Evolutionary conservation across 108 stramenopile species (phyloP).

Genomic region (Fragilaria crotonensis): DNA sequence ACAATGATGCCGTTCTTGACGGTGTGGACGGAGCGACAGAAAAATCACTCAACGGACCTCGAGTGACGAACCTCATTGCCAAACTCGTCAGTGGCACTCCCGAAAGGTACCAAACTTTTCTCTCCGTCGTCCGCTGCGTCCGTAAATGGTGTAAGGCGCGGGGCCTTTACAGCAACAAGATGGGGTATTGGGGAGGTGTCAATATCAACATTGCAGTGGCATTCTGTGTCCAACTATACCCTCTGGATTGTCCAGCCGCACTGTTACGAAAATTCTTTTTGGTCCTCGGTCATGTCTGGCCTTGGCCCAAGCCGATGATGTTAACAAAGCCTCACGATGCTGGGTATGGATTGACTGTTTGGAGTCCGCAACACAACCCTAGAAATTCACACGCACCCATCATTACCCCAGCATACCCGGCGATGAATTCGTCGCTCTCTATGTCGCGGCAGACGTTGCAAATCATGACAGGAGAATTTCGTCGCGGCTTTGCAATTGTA

Average conservation of each 20-base stretch:
- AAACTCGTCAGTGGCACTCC: slow-evolving; percentile 75
- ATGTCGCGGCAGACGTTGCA: slow-evolving; percentile 81
- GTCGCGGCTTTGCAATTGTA: slow-evolving; percentile 63
- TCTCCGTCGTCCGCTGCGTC: slow-evolving; percentile 82
- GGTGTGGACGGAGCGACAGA: slow-evolving; percentile 92
- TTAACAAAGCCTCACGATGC: slow-evolving; percentile 83
- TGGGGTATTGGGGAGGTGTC: slow-evolving; percentile 96
- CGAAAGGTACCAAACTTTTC: slow-evolving; percentile 75
- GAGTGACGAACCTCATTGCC: slow-evolving; percentile 93
- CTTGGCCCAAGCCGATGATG: slow-evolving; percentile 86
- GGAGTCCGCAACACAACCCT: slow-evolving; percentile 49
- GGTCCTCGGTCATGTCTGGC: slow-evolving; percentile 78
- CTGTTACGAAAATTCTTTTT: slow-evolving; percentile 87
- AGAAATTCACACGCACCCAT: slow-evolving; percentile 87
- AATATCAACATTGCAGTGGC: slow-evolving; percentile 97
- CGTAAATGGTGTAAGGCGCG: slow-evolving; percentile 94
- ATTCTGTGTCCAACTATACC: slow-evolving; percentile 90
- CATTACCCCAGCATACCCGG: slow-evolving; percentile 98
- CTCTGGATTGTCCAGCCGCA: slow-evolving; percentile 77
- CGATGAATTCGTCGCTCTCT: slow-evolving; percentile 94
- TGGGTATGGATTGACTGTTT: slow-evolving; percentile 69
- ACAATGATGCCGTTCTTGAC: slow-evolving; percentile 87
- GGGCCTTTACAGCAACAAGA: slow-evolving; percentile 98
- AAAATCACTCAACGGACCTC: slow-evolving; percentile 92
- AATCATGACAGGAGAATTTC: slow-evolving; percentile 83